Base-by-base conservation (phyloP, 2,329 filamentous ascomycete genomes). In the Stagonosporopsis vannaccii region DNA sequence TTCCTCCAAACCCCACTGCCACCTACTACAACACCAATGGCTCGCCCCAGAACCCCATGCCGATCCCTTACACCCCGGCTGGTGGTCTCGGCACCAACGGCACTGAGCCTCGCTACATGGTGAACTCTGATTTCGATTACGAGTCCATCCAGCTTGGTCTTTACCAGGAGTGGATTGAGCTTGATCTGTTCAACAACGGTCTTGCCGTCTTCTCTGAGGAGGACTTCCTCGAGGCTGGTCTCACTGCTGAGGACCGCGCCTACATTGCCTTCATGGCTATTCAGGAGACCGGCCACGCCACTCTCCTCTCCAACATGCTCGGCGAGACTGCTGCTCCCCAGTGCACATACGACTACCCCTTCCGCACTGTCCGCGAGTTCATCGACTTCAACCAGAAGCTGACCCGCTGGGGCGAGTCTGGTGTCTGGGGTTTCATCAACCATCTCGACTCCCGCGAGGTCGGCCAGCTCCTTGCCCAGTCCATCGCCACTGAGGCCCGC, bases 351-450 rank as follows among this genome's bases (percentile, higher is more conserved):
- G 87, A 92, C 78, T 95, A 95, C 71, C 91, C 91, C 1, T 90
- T 86, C 70, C 85, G 79, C 51, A 92, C 85, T 28, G 87, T 94
- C 0, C 84, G 82, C 50, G 90, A 95, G 75, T 94, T 86, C 70
- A 81, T 95, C 67, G 91, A 95, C 79, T 95, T 95, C 78, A 88
- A 85, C 75, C 90, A 94, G 77, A 92, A 92, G 76, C 78, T 95
- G n/a, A 95, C 91, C 1, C 87, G 90, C 30, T 92, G 85, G 75
- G 90, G 90, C 44, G 91, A 95, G 74, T 84, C 88, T 11, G 89
- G 90, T 42, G 90, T 93, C 1, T 92, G 90, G 78, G 90, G 91
- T 0, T 95, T 94, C 79, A 80, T 93, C 60, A 84, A 87, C 46
- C 91, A 95, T 69, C 82, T 95, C 42, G 86, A 94, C 74, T 88